Evolutionary conservation across 768 basidiomycete genomes (phyloP).

Genomic region (Auricularia cornea): DNA sequence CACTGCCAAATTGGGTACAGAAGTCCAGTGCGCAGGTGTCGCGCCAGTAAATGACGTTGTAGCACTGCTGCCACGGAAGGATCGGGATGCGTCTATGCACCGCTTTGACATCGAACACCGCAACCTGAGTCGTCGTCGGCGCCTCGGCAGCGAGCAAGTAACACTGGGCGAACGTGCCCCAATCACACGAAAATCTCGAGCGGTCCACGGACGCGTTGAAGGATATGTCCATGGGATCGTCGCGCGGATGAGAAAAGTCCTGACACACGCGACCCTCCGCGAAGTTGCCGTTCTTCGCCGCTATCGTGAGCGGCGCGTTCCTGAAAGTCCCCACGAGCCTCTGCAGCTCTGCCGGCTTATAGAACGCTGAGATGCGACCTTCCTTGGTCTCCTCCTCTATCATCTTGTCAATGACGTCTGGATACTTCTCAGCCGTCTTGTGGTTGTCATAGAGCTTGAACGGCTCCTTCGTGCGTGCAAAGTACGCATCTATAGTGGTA

Average conservation of each 20-base stretch:
- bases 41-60: no score
- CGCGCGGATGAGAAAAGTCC: constrained; percentile 25
- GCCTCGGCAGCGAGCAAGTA: constrained; percentile 13
- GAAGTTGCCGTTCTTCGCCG: no score
- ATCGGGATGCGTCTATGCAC: no score
- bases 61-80: no score
- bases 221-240: constrained; percentile 15
- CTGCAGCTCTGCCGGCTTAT: constrained; percentile 12
- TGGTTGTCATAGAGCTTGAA: background rate
- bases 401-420: background rate
- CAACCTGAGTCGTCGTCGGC: no score
- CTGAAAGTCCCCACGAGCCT: constrained; percentile 22
- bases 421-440: background rate
- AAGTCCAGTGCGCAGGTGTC: no score
- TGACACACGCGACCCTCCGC: no score
- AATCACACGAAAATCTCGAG: constrained; percentile 24
- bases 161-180: constrained; percentile 18
- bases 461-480: background rate
- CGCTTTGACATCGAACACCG: constrained; percentile 19
- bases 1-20: no score
- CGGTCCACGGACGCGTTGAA: constrained; percentile 25
- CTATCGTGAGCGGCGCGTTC: constrained; percentile 22
- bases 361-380: constrained; percentile 1
- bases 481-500: background rate
- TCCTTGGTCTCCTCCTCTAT: background rate